Evolutionary conservation across 75 land plant species (phyloP).

Genomic region (Cupressus sempervirens): DNA sequence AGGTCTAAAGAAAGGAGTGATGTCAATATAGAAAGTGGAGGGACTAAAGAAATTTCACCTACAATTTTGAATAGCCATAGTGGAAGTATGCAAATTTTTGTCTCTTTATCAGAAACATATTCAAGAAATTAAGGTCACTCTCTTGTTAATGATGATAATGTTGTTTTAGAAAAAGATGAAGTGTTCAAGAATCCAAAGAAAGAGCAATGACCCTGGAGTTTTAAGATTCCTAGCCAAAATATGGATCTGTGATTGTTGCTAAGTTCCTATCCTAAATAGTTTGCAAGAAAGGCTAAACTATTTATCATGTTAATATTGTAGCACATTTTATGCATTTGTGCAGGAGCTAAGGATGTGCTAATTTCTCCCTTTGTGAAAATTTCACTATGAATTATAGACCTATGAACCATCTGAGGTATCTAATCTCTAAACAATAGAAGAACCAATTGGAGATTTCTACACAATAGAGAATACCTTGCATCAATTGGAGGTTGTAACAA

Average conservation of each 20-base stretch:
- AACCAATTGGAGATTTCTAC: no score
- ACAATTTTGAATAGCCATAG: background rate
- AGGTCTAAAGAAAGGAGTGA: constrained; percentile 4
- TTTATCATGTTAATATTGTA: background rate
- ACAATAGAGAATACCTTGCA: no score
- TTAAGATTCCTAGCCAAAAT: background rate
- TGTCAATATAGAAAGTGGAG: constrained; percentile 1
- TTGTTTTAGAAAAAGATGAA: background rate
- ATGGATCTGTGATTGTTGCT: background rate
- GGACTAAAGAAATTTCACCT: background rate
- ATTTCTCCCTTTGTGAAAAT: background rate
- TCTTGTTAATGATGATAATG: constrained; percentile 3
- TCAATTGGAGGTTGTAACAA: no score
- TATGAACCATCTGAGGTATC: background rate
- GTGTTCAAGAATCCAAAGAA: background rate
- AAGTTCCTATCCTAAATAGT: background rate
- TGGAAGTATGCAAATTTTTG: background rate
- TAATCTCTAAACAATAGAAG: background rate
- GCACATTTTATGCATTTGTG: background rate
- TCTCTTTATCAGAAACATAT: background rate
- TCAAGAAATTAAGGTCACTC: background rate
- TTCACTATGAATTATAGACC: background rate
- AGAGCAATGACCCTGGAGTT: constrained; percentile 1
- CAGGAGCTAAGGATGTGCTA: background rate
- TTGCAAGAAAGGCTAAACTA: background rate